Percentiles rank a stretch among this genome's conserved stretches.
These are phyloP conservation scores for Cutaneotrichosporon arboriforme DNA, from an alignment of 1,284 basidiomycete species.

Conservation along the genomic window DNA sequence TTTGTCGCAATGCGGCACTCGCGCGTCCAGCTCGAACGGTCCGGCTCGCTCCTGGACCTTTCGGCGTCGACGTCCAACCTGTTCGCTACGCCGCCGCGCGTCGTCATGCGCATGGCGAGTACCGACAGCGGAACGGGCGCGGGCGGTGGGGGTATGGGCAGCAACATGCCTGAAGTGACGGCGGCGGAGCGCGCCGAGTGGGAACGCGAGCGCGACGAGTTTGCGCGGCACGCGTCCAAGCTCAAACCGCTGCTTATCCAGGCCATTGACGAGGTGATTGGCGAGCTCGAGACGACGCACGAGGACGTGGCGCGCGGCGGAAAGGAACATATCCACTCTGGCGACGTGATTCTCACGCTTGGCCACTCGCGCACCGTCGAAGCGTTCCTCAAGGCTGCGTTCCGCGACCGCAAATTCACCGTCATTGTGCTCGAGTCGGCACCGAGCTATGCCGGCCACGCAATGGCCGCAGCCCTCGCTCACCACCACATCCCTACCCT, in stretches of 20 bases:
- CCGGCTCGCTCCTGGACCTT: constrained; percentile 23
- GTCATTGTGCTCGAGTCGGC: constrained; percentile 94
- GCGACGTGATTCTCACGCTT: constrained; percentile 93
- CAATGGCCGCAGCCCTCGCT: constrained; percentile 74
- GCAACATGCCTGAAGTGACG: not conserved
- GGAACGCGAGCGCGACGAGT: constrained; percentile 33
- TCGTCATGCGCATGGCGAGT: not conserved
- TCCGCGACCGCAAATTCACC: constrained; percentile 86
- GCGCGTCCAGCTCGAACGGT: constrained; percentile 42
- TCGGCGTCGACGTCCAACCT: constrained; percentile 28
- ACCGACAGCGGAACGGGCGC: not conserved
- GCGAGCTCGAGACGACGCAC: constrained; percentile 93
- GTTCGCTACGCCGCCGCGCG: constrained; percentile 30
- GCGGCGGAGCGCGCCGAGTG: constrained; percentile 1
- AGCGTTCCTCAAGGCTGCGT: constrained; percentile 83
- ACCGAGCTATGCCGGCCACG: constrained; percentile 80
- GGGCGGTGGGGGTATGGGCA: not conserved
- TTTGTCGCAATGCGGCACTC: constrained; percentile 48
- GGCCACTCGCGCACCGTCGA: constrained; percentile 95
- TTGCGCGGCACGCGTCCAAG: constrained; percentile 44
- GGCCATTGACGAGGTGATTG: constrained; percentile 86
- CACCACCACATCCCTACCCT: constrained; percentile 80
- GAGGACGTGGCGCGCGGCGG: constrained; percentile 92
- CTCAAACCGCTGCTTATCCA: constrained; percentile 62
- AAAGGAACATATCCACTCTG: constrained; percentile 92